phyloP scores from a whole-genome alignment of 441 rosid species.

The Arabidopsis lyrata region DNA sequence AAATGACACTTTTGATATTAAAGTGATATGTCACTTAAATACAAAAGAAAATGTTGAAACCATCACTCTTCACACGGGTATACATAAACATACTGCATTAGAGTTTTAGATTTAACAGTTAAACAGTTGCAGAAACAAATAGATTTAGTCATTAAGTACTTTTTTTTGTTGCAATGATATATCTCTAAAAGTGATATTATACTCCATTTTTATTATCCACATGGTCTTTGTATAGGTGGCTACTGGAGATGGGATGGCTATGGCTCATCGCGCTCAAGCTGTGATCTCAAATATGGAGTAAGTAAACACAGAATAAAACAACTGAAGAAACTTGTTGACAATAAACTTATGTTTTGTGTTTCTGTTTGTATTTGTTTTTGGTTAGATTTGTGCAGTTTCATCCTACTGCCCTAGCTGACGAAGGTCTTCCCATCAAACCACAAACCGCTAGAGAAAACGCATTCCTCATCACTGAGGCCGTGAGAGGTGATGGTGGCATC shows the following conservation, averaged over 20 bases:
- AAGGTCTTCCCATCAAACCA: slow-evolving; percentile 87
- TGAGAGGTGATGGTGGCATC: slow-evolving; percentile 98
- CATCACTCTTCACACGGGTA: neutral
- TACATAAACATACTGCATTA: neutral
- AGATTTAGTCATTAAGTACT: neutral
- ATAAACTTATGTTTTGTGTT: slow-evolving; percentile 12
- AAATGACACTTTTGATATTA: neutral
- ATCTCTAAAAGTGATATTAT: neutral
- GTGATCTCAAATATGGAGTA: slow-evolving; percentile 98
- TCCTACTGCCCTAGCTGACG: slow-evolving; percentile 96
- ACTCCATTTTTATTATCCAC: neutral
- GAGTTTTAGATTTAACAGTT: neutral
- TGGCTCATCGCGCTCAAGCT: slow-evolving; percentile 97
- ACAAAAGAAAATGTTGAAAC: neutral
- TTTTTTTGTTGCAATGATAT: neutral
- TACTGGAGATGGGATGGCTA: slow-evolving; percentile 97
- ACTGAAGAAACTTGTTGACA: neutral
- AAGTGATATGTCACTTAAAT: too few species aligned
- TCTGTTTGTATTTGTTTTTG: slow-evolving; percentile 32
- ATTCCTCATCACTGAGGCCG: slow-evolving; percentile 94
- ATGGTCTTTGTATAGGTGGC: slow-evolving; percentile 70
- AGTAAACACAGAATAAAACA: slow-evolving; percentile 40
- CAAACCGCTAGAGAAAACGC: slow-evolving; percentile 71
- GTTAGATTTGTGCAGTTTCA: slow-evolving; percentile 96
- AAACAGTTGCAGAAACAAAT: neutral